A percentile compares a stretch with the other conserved stretches of the same genome.
Evolutionary conservation across 345 rosid genomes (phyloP).

Genomic region (Syzygium oleosum): DNA sequence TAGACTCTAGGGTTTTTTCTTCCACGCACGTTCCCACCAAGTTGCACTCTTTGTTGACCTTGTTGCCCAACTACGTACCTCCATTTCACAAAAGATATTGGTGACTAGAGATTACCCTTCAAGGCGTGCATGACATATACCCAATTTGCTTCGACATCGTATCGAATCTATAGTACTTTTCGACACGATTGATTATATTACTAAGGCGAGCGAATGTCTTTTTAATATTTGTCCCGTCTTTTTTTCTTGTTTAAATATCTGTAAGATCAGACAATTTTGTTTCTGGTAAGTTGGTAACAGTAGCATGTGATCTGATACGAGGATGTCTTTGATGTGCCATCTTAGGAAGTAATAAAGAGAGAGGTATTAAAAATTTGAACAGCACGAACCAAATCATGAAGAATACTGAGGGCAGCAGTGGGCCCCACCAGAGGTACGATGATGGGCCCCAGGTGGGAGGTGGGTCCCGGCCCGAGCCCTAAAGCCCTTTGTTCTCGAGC

Average conservation of each 20-base stretch:
- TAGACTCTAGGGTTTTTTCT: background rate
- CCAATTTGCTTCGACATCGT: background rate
- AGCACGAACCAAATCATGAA: background rate
- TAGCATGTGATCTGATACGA: background rate
- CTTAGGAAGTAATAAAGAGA: background rate
- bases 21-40: background rate
- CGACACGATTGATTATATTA: accelerated
- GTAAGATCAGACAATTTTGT: background rate
- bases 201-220: accelerated
- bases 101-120: background rate
- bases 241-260: background rate
- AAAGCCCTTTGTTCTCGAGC: background rate
- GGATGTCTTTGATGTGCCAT: background rate
- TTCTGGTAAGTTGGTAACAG: background rate
- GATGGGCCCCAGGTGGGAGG: too few relatives aligned
- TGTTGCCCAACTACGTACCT: too few relatives aligned
- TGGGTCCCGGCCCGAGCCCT: background rate
- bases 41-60: background rate
- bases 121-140: too few relatives aligned
- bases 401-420: background rate
- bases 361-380: background rate
- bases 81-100: too few relatives aligned
- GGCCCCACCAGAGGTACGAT: background rate
- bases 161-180: background rate
- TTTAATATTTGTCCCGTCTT: background rate